Evolutionary conservation across 192 early-diverging fungal genomes (phyloP).

Genomic region (Borealophlyctis nickersoniae): DNA sequence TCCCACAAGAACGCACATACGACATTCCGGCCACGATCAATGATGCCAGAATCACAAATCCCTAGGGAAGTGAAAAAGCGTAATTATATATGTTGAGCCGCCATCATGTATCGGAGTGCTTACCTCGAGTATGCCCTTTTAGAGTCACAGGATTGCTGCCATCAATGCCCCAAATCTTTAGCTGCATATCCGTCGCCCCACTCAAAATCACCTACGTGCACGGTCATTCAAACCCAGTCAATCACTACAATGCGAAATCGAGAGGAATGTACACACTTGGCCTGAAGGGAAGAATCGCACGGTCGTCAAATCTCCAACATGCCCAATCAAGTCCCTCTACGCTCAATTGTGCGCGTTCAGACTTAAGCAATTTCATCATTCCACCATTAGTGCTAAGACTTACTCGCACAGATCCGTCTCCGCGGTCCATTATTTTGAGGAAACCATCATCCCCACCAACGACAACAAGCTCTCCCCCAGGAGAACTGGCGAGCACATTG

Average conservation of each 20-base stretch:
- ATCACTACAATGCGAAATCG: too few relatives aligned
- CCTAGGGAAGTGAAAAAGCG: conserved; percentile 30
- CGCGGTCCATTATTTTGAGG: neutral
- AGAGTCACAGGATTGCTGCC: conserved; percentile 72
- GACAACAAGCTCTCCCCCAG: neutral
- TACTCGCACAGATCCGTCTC: neutral
- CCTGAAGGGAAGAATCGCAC: conserved; percentile 74
- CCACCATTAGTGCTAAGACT: too few relatives aligned
- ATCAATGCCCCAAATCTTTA: conserved; percentile 72
- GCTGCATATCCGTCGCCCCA: conserved; percentile 63
- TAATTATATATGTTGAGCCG: neutral
- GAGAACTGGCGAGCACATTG: too few relatives aligned
- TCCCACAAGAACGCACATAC: conserved; percentile 44
- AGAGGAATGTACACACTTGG: too few relatives aligned
- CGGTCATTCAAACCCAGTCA: too few relatives aligned
- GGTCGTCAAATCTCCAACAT: conserved; percentile 63
- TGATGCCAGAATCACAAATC: conserved; percentile 64
- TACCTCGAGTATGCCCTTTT: conserved; percentile 61
- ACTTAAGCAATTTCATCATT: too few relatives aligned
- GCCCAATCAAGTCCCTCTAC: conserved; percentile 45
- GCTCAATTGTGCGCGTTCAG: too few relatives aligned
- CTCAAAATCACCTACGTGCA: conserved; percentile 59
- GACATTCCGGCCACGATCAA: conserved; percentile 64
- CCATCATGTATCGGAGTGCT: neutral
- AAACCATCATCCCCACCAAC: neutral